Evolutionary conservation across 2,329 filamentous ascomycete genomes (phyloP), one percentile per base, ranked within the genome.

Genomic region (Arachnopeziza araneosa): DNA sequence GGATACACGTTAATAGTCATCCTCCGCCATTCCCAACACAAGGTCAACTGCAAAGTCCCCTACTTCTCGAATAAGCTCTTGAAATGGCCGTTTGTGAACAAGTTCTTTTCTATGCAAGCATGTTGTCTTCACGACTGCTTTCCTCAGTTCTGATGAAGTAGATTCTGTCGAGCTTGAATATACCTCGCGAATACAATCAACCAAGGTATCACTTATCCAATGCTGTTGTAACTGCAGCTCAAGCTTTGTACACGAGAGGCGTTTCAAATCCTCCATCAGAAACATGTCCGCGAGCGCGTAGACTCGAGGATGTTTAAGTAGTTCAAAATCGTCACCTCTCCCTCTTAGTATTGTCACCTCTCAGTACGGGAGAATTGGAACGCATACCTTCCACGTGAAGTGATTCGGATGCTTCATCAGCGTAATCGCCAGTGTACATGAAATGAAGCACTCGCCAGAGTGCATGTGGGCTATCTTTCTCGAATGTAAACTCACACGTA

Each of bases 391-490:
- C 58, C 19, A 58, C 52, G 17, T 55, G 30, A 21, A 65, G 44
- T 54, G 14, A 21, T 44, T 64, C 32, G 59, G 51, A 56, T 1
- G 58, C 30, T 59, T 65, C 58, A 60, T 61, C 53, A 61, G 60
- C 50, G 24, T 67, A 67, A 57, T 65, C 52, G 49, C 58, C 61
- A 48, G 58, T 65, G 56, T 67, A 64, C 17, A 67, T 65, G 52
- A 63, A 67, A 1, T 60, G 50, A 59, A 65, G 56, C n/a, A 64
- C 57, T 59, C 55, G 55, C 61, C 56, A 67, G 44, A 66, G 54
- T 49, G 65, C 59, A 59, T 65, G 60, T 44, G 54, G 60, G 57
- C 58, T 65, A n/a, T 64, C 58, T 51, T 67, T 62, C 21, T 65
- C 54, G 48, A 63, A 67, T 21, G 10, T 56, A 36, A 67, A 54